phyloP scores from a whole-genome alignment of 2,329 filamentous ascomycete genomes.

The Trichoderma harzianum region DNA sequence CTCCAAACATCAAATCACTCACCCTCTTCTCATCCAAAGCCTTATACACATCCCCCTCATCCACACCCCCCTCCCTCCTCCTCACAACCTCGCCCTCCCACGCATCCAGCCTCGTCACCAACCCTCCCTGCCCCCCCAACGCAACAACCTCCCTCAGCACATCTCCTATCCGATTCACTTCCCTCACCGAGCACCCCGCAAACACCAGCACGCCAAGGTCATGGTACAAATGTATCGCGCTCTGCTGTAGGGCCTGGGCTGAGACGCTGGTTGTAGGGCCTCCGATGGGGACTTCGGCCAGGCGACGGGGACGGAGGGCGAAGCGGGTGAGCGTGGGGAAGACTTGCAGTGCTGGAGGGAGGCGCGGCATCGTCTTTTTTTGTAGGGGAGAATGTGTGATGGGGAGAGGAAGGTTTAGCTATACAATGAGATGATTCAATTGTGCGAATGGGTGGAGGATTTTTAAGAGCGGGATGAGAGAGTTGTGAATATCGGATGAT shows the following conservation, averaged over 20 bases:
- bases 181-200: slow-evolving; percentile 24
- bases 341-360: slow-evolving; percentile 21
- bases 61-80: not conserved
- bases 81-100: slow-evolving; percentile 4
- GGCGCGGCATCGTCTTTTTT: not conserved
- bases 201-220: slow-evolving; percentile 34
- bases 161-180: slow-evolving; percentile 25
- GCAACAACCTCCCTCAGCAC: slow-evolving; percentile 22
- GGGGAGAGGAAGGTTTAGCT: not conserved
- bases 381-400: too few species aligned
- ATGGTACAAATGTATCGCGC: slow-evolving; percentile 27
- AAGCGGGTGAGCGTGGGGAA: slow-evolving; percentile 27
- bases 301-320: slow-evolving; percentile 23
- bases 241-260: not conserved
- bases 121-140: slow-evolving; percentile 20
- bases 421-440: not conserved
- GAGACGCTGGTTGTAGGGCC: not conserved
- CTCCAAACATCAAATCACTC: not conserved
- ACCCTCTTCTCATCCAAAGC: slow-evolving; percentile 17
- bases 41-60: slow-evolving; percentile 11
- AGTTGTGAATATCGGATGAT: not conserved
- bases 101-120: slow-evolving; percentile 14
- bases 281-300: slow-evolving; percentile 18
- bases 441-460: not conserved
- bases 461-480: not conserved